A percentile compares a stretch with the other conserved stretches of the same genome.
Evolutionary conservation across 225 moss, liverwort and hornwort species (phyloP).

Genomic region (Ulota crispa): DNA sequence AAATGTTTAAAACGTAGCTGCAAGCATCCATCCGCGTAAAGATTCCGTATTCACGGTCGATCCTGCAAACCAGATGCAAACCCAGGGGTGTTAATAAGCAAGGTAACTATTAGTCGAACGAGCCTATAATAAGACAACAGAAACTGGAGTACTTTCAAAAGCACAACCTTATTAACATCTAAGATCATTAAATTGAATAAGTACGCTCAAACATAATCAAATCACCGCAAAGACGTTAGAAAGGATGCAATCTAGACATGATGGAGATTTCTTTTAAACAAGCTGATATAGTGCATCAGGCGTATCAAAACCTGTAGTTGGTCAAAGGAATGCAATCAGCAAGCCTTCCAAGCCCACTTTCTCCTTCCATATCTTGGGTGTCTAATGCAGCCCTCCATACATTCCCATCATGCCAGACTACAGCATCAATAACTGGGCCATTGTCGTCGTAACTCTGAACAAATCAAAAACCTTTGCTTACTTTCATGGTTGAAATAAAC

Average conservation of each 20-base stretch:
- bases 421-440: slow-evolving; percentile 89
- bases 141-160: background rate
- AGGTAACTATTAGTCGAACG: background rate
- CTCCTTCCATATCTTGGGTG: slow-evolving; percentile 93
- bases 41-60: slow-evolving; percentile 78
- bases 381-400: slow-evolving; percentile 95
- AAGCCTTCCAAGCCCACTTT: slow-evolving; percentile 76
- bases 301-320: slow-evolving; percentile 70
- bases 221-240: background rate
- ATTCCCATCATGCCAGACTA: slow-evolving; percentile 96
- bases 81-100: background rate
- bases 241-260: slow-evolving; percentile 1
- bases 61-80: slow-evolving; percentile 49
- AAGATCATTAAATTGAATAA: slow-evolving; percentile 8
- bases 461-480: slow-evolving; percentile 16
- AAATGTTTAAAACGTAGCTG: slow-evolving; percentile 86
- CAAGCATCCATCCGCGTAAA: slow-evolving; percentile 97
- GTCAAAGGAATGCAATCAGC: slow-evolving; percentile 83
- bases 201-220: background rate
- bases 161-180: background rate
- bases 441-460: slow-evolving; percentile 84
- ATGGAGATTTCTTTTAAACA: background rate
- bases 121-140: background rate
- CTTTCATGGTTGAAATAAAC: slow-evolving; percentile 6
- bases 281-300: background rate